Percentiles rank a stretch among this genome's conserved stretches.
phyloP scores from a whole-genome alignment of 352 stramenopile genomes.

The Globisporangium paroecandrum region DNA sequence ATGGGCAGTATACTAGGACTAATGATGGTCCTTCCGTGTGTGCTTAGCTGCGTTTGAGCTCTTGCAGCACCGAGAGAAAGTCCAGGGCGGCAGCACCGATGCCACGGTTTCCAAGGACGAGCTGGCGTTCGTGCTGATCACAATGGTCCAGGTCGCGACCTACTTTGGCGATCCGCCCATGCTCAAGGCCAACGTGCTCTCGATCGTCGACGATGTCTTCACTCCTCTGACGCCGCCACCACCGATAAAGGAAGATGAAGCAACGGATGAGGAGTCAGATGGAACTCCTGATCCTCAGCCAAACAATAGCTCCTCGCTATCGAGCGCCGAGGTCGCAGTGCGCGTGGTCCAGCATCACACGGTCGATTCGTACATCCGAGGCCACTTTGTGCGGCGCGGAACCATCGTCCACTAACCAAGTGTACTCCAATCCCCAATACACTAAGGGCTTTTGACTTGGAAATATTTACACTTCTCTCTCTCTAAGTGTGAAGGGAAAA shows the following conservation, averaged over 20 bases:
- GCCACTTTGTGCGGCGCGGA: slow-evolving; percentile 4
- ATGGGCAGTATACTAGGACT: neutral
- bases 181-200: slow-evolving; percentile 25
- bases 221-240: neutral
- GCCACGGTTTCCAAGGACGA: slow-evolving; percentile 16
- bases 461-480: neutral
- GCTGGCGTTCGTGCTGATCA: slow-evolving; percentile 46
- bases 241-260: slow-evolving; percentile 10
- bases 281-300: neutral
- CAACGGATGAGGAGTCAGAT: slow-evolving; percentile 10
- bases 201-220: slow-evolving; percentile 30
- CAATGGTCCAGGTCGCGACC: slow-evolving; percentile 35
- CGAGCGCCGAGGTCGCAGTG: neutral
- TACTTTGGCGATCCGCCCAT: slow-evolving; percentile 60
- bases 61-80: slow-evolving; percentile 14
- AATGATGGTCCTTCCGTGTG: neutral
- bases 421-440: neutral
- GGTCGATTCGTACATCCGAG: slow-evolving; percentile 41
- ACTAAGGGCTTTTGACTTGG: too few species aligned
- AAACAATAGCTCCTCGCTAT: slow-evolving; percentile 24
- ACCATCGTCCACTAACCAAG: neutral
- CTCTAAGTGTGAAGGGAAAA: neutral
- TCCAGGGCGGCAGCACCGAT: slow-evolving; percentile 1
- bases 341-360: slow-evolving; percentile 33
- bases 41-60: slow-evolving; percentile 15